These are phyloP conservation scores for Cadophora sp. DNA, from an alignment of 2,329 filamentous ascomycete genomes.

Conservation along the genomic window DNA sequence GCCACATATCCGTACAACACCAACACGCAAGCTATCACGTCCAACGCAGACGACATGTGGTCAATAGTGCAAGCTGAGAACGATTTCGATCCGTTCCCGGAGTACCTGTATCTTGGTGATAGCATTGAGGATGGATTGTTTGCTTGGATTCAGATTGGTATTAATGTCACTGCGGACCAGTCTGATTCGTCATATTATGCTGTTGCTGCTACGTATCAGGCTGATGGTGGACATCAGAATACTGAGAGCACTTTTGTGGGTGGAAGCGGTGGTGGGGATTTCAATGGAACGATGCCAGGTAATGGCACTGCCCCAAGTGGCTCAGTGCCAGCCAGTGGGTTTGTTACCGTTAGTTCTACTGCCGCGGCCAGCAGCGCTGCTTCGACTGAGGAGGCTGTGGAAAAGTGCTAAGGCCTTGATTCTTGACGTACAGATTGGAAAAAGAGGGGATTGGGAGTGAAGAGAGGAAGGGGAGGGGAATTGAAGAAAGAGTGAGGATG, in stretches of 20 bases:
- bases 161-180: neutral
- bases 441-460: neutral
- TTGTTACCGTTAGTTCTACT: neutral
- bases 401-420: neutral
- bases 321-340: neutral
- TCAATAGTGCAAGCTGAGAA: neutral
- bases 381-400: neutral
- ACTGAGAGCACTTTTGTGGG: neutral
- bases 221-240: neutral
- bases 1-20: neutral
- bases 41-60: neutral
- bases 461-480: too few relatives aligned
- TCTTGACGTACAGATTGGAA: neutral
- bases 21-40: neutral
- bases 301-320: neutral
- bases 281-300: neutral
- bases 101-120: neutral
- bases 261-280: neutral
- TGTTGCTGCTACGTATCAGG: neutral
- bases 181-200: neutral
- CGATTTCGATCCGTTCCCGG: neutral
- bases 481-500: too few relatives aligned
- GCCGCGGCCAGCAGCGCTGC: neutral
- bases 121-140: neutral
- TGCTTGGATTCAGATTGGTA: neutral